Conservation (phyloP, 2,329 filamentous ascomycete genomes). For the Mariannaea sp. region DNA sequence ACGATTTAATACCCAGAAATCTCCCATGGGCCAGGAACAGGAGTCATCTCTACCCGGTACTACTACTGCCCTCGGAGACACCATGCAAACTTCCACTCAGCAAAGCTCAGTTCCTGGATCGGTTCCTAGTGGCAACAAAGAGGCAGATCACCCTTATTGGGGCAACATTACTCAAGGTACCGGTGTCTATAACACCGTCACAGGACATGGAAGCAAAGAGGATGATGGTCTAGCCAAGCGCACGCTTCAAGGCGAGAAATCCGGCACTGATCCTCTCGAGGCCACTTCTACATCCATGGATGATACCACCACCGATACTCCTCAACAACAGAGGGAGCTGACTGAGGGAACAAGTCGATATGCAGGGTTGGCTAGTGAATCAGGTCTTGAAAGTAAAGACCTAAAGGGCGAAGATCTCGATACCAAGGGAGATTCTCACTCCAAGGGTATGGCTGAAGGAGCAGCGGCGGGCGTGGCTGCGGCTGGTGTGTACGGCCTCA, state of each 20-base stretch:
- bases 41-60: neutral
- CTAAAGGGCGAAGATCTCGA: neutral
- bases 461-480: constrained; percentile 10
- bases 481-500: constrained; percentile 12
- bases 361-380: neutral
- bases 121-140: neutral
- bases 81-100: neutral
- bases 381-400: neutral
- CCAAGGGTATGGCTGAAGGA: constrained; percentile 1
- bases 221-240: constrained; percentile 1
- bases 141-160: constrained; percentile 28
- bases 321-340: neutral
- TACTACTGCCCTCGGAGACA: neutral
- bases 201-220: constrained; percentile 23
- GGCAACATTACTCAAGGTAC: constrained; percentile 20
- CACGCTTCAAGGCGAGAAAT: neutral
- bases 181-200: constrained; percentile 13
- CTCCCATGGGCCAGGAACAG: neutral
- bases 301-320: neutral
- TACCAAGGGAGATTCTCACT: neutral
- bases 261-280: neutral
- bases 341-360: neutral
- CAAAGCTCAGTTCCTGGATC: neutral
- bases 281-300: neutral
- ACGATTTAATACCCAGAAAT: neutral